These are phyloP conservation scores for Verbascum thapsus DNA, from an alignment of 257 asterid species.

Conservation along the genomic window DNA sequence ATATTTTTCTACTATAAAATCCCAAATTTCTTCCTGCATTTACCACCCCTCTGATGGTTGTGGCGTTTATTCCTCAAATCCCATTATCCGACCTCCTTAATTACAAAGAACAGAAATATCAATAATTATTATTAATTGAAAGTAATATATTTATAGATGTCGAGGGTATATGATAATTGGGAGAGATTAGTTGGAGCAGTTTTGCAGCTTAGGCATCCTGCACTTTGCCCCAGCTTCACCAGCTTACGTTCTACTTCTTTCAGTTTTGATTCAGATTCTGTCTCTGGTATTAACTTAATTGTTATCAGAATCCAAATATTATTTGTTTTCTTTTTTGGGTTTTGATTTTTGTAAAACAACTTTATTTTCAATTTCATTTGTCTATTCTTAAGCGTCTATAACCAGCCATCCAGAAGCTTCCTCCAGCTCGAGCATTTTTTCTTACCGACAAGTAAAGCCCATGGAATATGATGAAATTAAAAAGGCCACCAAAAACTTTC, in stretches of 20 bases:
- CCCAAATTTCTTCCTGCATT: too few species aligned
- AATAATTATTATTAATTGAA: too few species aligned
- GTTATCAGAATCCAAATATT: too few species aligned
- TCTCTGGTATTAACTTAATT: too few species aligned
- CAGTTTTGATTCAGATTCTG: background rate
- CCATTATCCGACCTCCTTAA: too few species aligned
- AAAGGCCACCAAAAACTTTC: conserved; percentile 17
- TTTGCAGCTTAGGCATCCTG: conserved; percentile 20
- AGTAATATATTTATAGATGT: too few species aligned
- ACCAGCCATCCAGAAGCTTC: conserved; percentile 5
- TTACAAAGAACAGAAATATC: too few species aligned
- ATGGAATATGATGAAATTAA: conserved; percentile 14
- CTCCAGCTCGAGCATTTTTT: background rate
- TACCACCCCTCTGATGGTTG: too few species aligned
- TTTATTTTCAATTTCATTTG: background rate
- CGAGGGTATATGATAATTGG: conserved; percentile 5
- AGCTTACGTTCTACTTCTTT: conserved; percentile 8
- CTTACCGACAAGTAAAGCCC: background rate
- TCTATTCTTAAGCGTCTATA: conserved; percentile 3
- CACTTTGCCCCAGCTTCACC: conserved; percentile 25
- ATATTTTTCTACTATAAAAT: too few species aligned
- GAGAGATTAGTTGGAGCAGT: conserved; percentile 28
- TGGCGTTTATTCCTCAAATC: too few species aligned
- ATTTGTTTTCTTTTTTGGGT: too few species aligned
- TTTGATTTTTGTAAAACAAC: background rate